Conservation (phyloP, 192 early-diverging fungal genomes). For the Rhizoclosmatium sp. region DNA sequence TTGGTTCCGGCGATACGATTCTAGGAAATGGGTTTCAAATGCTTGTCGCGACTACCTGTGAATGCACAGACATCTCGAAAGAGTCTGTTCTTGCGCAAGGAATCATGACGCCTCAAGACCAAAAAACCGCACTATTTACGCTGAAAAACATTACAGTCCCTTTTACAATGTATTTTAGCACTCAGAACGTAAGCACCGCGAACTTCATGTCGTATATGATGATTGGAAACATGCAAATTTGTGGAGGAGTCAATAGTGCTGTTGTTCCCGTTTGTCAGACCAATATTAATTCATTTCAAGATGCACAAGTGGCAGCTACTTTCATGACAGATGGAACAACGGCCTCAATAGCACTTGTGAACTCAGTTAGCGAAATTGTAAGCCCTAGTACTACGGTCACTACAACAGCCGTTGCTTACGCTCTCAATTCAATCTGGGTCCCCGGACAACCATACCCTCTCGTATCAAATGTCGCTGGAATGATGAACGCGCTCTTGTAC, state of each 20-base stretch:
- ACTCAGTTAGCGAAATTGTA: not conserved
- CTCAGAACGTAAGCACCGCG: not conserved
- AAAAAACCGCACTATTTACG: not conserved
- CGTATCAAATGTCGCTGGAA: conserved; percentile 27
- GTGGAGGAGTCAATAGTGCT: conserved; percentile 9
- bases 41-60: conserved; percentile 4
- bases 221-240: conserved; percentile 25
- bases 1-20: conserved; percentile 31
- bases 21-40: conserved; percentile 13
- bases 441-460: not conserved
- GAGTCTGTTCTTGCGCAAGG: not conserved
- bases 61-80: conserved; percentile 13
- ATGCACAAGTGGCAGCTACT: conserved; percentile 9
- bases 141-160: conserved; percentile 5
- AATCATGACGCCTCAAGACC: conserved; percentile 9
- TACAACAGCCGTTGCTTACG: not conserved
- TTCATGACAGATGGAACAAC: conserved; percentile 35
- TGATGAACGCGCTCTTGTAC: conserved; percentile 31
- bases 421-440: conserved; percentile 18
- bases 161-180: conserved; percentile 10
- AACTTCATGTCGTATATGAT: not conserved
- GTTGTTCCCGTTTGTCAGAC: conserved; percentile 16
- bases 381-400: conserved; percentile 1
- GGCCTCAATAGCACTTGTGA: conserved; percentile 28
- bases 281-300: not conserved